Conservation (phyloP, 768 basidiomycete genomes). For the Cyclocybe cylindracea region DNA sequence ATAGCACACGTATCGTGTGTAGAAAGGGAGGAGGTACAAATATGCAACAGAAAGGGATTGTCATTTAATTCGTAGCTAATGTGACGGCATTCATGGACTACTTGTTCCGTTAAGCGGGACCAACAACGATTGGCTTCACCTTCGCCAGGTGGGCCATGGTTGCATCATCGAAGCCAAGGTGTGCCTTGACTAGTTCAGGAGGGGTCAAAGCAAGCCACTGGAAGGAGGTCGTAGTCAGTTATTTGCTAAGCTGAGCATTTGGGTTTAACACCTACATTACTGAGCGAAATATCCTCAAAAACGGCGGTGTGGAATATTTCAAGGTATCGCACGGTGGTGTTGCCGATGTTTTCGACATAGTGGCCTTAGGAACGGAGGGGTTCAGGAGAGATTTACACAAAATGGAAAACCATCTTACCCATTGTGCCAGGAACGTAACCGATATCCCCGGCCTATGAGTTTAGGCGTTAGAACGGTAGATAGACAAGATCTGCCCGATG, state of each 20-base stretch:
- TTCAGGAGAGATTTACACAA: not conserved
- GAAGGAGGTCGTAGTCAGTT: not conserved
- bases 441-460: slow-evolving; percentile 65
- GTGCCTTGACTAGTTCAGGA: slow-evolving; percentile 58
- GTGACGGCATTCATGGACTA: not conserved
- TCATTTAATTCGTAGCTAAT: not conserved
- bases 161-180: slow-evolving; percentile 53
- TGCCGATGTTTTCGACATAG: slow-evolving; percentile 68
- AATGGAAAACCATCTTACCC: slow-evolving; percentile 31
- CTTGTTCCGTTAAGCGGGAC: slow-evolving; percentile 17
- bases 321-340: slow-evolving; percentile 56
- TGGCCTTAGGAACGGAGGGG: slow-evolving; percentile 41
- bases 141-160: slow-evolving; percentile 50
- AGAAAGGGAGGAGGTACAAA: no score
- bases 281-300: slow-evolving; percentile 57
- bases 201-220: slow-evolving; percentile 65
- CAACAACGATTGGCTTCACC: slow-evolving; percentile 40
- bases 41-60: no score
- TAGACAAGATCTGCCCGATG: slow-evolving; percentile 52
- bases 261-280: slow-evolving; percentile 16
- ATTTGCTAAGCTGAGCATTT: not conserved
- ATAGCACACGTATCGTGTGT: no score
- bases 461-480: slow-evolving; percentile 41
- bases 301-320: slow-evolving; percentile 61
- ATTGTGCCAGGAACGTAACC: slow-evolving; percentile 63